Evolutionary conservation across 202 grass and related monocot species (phyloP).

Genomic region (Schoenoplectus triqueter): DNA sequence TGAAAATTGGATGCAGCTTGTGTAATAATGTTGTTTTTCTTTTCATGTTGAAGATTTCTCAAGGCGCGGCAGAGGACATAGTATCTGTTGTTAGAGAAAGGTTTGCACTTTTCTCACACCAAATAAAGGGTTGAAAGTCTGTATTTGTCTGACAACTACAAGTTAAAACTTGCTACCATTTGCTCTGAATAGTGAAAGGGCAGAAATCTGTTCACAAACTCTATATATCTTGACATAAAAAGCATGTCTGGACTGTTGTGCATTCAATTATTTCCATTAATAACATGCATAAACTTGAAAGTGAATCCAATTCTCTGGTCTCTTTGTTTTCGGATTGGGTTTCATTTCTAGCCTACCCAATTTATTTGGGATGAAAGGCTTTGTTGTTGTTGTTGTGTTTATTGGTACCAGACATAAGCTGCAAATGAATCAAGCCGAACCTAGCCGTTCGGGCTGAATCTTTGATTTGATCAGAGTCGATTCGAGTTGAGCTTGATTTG

Average conservation of each 20-base stretch:
- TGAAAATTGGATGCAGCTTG: not conserved
- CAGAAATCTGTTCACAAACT: conserved; percentile 8
- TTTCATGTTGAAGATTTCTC: conserved; percentile 70
- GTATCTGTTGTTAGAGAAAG: conserved; percentile 85
- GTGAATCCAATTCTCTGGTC: not conserved
- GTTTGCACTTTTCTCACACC: conserved; percentile 44
- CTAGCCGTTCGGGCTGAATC: not conserved
- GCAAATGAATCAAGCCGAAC: not conserved
- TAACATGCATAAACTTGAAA: not conserved
- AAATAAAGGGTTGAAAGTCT: not conserved
- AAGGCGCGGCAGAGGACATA: conserved; percentile 76
- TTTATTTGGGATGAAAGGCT: too few species aligned
- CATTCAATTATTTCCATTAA: not conserved
- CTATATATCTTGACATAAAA: not conserved
- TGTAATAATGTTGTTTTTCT: conserved; percentile 37
- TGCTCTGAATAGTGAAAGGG: conserved; percentile 12
- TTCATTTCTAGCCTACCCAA: not conserved
- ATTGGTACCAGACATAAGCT: not conserved
- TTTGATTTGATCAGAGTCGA: conserved; percentile 1
- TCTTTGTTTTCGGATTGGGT: not conserved
- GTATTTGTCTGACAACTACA: not conserved
- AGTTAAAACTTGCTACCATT: not conserved
- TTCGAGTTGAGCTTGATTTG: not conserved
- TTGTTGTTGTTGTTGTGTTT: not conserved
- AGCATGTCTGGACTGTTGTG: conserved; percentile 8